Percentiles rank a stretch among this genome's conserved stretches.
phyloP scores from a whole-genome alignment of 1,284 basidiomycete species.

The Boletus albobrunnescens region DNA sequence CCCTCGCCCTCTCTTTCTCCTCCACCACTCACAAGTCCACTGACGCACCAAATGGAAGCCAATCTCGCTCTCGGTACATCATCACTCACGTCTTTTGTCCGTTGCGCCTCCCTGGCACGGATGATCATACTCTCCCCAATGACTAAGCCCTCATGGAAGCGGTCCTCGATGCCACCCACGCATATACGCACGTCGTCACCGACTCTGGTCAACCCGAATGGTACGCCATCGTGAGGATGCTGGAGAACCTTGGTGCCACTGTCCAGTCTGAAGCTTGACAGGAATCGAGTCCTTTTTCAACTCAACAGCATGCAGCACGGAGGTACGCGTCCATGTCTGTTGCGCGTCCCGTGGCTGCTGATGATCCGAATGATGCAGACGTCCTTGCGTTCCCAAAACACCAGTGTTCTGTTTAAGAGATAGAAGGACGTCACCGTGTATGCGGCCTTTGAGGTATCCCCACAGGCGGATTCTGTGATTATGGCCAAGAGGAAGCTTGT shows the following conservation, averaged over 20 bases:
- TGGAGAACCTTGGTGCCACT: slow-evolving; percentile 4
- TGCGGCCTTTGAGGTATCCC: slow-evolving; percentile 35
- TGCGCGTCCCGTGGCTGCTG: neutral
- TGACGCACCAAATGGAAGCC: neutral
- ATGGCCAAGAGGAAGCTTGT: slow-evolving; percentile 30
- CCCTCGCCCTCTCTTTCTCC: neutral
- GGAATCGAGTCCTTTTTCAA: neutral
- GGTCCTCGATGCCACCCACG: neutral
- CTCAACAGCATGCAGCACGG: slow-evolving; percentile 11
- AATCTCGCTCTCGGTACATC: slow-evolving; percentile 8
- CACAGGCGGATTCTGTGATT: slow-evolving; percentile 13
- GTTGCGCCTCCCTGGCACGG: slow-evolving; percentile 11
- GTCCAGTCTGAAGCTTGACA: slow-evolving; percentile 1
- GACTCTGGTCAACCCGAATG: slow-evolving; percentile 4
- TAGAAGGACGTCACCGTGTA: slow-evolving; percentile 14
- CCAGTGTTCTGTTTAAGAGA: slow-evolving; percentile 30
- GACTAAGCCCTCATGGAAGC: slow-evolving; percentile 12
- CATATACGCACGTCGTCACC: slow-evolving; percentile 1
- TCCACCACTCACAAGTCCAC: neutral
- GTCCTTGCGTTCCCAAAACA: slow-evolving; percentile 34
- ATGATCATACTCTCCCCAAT: slow-evolving; percentile 9
- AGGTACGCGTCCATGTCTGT: slow-evolving; percentile 4
- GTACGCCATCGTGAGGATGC: slow-evolving; percentile 2
- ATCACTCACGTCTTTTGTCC: slow-evolving; percentile 26
- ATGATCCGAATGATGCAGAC: slow-evolving; percentile 3